A percentile compares a stretch with the other conserved stretches of the same genome.
These are phyloP conservation scores for Lizanozyma gosingica DNA, from an alignment of 1,139 yeast species.

Conservation along the genomic window DNA sequence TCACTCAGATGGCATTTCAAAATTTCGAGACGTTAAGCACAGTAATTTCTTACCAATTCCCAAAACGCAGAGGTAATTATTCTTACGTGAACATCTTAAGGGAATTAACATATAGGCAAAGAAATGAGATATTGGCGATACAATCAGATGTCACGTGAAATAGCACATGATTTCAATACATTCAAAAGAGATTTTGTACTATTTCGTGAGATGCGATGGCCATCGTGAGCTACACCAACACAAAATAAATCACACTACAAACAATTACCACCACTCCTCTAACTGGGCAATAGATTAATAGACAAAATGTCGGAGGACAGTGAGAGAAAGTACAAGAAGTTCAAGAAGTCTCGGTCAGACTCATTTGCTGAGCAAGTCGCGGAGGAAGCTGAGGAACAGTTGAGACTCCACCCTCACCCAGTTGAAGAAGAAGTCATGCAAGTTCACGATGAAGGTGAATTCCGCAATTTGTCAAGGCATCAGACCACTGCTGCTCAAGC, in stretches of 20 bases:
- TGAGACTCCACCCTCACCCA: constrained; percentile 27
- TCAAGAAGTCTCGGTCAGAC: constrained; percentile 26
- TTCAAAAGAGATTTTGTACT: background rate
- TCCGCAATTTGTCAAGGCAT: constrained; percentile 47
- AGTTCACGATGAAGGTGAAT: constrained; percentile 47
- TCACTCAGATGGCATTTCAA: no score
- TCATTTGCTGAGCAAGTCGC: constrained; percentile 49
- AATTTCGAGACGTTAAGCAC: no score
- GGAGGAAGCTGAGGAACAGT: constrained; percentile 44
- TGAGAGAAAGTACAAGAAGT: constrained; percentile 32
- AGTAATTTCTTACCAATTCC: no score
- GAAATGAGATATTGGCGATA: no score
- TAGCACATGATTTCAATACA: no score
- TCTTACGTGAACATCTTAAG: no score
- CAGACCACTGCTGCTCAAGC: constrained; percentile 73
- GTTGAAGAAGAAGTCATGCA: constrained; percentile 11
- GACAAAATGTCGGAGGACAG: constrained; percentile 3
- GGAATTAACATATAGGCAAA: no score
- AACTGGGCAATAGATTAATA: background rate
- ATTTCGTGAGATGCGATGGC: background rate
- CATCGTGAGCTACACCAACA: background rate
- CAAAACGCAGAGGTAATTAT: no score
- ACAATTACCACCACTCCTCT: no score
- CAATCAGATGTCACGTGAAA: no score
- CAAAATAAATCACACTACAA: background rate